Evolutionary conservation across 2,329 filamentous ascomycete genomes (phyloP), one percentile per base, ranked within the genome.

Genomic region (Cryphonectria japonica): DNA sequence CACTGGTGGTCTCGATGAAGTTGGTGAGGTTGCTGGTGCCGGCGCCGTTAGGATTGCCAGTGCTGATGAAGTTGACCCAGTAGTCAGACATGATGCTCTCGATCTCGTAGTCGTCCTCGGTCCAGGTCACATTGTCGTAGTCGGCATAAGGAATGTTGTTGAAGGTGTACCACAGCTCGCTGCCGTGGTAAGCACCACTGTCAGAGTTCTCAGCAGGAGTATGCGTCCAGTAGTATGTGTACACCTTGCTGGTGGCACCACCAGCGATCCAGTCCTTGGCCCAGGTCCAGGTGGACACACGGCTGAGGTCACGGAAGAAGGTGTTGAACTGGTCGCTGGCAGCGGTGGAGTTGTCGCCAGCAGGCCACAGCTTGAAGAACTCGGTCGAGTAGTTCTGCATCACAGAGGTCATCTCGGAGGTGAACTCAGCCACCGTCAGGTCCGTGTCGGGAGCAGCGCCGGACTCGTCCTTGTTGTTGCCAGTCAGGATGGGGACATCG

Each of bases 151-250:
- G 41, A 16, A 43, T 43, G 41, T 43, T 43, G 41, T 43, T 43
- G 41, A 43, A 43, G 41, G 41, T 43, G 41, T 43, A 43, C 41
- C 41, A 43, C 41, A 43, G 41, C 41, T 43, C 41, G 41, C 41
- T 43, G 41, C 77, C 77, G 66, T 79, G 78, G 66, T 78, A 78
- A 22, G 77, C 76, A n/a, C 77, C 77, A 6, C 19, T 54, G n/a
- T 69, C 67, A 52, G 75, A 72, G 9, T 66, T 64, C 34, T 52
- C 46, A 11, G 78, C 74, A 7, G 79, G 78, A 6, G 77, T 70
- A 52, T 76, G 77, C 7, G 75, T 76, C 73, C 75, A 80, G 69
- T 73, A 78, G 68, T 80, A 80, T 0, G 73, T 75, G 63, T 75
- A 79, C 39, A 79, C 74, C 19, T 75, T 71, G 43, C 70, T 43